Conservation (phyloP, 805 yeast genomes). For the Metschnikowia anglica region DNA sequence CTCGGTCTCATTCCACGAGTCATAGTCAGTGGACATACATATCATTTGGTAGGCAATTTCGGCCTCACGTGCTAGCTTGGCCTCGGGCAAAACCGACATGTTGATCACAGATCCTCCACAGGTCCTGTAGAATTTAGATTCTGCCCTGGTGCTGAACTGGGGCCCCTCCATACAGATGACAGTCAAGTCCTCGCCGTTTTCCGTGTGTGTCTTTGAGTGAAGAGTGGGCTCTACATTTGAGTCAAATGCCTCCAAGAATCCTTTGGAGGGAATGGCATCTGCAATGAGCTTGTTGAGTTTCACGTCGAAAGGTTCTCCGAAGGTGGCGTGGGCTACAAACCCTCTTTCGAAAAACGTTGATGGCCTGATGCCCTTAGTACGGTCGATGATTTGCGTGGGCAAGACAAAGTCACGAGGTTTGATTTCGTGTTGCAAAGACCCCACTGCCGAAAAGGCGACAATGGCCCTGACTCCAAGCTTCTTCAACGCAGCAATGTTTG, state of each 20-base stretch:
- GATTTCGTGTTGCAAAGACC: constrained; percentile 85
- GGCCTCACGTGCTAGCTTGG: constrained; percentile 95
- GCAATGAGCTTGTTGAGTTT: constrained; percentile 65
- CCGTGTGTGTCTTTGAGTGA: constrained; percentile 61
- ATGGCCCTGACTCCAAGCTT: constrained; percentile 82
- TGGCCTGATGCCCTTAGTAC: constrained; percentile 93
- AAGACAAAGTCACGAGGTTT: constrained; percentile 95
- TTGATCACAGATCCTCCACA: constrained; percentile 96
- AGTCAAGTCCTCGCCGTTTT: constrained; percentile 68
- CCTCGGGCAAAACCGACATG: constrained; percentile 97
- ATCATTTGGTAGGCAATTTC: constrained; percentile 97
- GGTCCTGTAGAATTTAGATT: constrained; percentile 76
- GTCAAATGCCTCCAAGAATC: constrained; percentile 55
- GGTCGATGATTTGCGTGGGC: constrained; percentile 93
- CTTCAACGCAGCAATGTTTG: constrained; percentile 95
- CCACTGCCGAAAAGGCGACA: constrained; percentile 93
- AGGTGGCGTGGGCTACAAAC: constrained; percentile 94
- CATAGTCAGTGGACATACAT: constrained; percentile 98
- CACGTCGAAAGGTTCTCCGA: constrained; percentile 94
- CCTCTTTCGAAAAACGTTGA: constrained; percentile 90
- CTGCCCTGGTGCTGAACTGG: constrained; percentile 95
- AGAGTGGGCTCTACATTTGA: constrained; percentile 41
- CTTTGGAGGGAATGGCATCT: constrained; percentile 43
- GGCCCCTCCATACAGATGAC: constrained; percentile 99
- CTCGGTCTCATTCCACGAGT: constrained; percentile 94